A percentile compares a stretch with the other conserved stretches of the same genome.
These are phyloP conservation scores for Vicia faba DNA, from an alignment of 306 rosid genomes.

Conservation along the genomic window DNA sequence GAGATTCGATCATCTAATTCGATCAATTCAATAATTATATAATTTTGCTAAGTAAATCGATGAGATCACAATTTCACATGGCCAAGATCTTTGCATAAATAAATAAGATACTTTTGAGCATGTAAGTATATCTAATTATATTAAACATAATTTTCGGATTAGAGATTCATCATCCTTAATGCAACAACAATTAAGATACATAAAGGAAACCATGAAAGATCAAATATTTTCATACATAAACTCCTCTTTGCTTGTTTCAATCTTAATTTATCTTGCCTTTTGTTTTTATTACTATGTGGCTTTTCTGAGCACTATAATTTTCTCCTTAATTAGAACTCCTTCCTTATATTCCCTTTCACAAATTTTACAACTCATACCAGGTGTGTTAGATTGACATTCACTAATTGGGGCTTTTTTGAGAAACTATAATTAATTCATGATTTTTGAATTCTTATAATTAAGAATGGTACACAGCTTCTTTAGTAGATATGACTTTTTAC, in stretches of 20 bases:
- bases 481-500: slow-evolving; percentile 54
- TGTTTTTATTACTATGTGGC: neutral
- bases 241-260: neutral
- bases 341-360: neutral
- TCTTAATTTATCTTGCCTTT: neutral
- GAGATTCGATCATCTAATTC: no score
- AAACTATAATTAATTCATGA: slow-evolving; percentile 56
- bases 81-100: no score
- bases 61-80: no score
- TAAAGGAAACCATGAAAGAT: no score
- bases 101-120: no score
- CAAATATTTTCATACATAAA: neutral
- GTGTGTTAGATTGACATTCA: slow-evolving; percentile 46
- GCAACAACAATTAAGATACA: no score
- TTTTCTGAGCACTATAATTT: neutral
- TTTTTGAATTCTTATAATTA: slow-evolving; percentile 38
- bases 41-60: no score
- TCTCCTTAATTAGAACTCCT: neutral
- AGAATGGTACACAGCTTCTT: slow-evolving; percentile 58
- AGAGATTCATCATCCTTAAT: no score
- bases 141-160: no score
- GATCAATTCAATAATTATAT: no score
- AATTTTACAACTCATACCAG: neutral
- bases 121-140: no score
- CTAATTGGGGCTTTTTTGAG: slow-evolving; percentile 48